Evolutionary conservation across 1,284 basidiomycete genomes (phyloP), one percentile per base, ranked within the genome.

Genomic region (Leccinum pallidistipes): DNA sequence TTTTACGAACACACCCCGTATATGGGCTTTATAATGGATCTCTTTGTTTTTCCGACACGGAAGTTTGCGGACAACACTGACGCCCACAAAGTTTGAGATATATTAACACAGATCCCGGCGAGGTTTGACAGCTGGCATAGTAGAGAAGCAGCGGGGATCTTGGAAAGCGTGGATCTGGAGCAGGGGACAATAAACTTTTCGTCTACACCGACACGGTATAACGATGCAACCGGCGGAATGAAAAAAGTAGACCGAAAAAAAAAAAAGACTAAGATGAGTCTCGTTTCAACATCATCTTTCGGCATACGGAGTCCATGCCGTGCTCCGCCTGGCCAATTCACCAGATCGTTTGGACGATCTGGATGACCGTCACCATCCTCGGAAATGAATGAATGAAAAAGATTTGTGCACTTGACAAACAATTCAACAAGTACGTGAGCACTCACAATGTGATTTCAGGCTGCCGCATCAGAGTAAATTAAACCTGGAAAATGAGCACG

Each of bases 401-500:
- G 43, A 64, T 32, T 14, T 34, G 32, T 27, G 5, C 12, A 27
- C 14, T 24, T 31, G 32, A 31, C 40, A 24, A 45, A 40, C 21
- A 7, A 47, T 43, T n/a, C 9, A 43, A 57, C 45, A 47, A 47
- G 21, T 58, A 55, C 16, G 47, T 27, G 47, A 31, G 12, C 29
- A 53, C 61, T 59, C 56, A 66, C 53, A 56, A 57, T 29, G 0
- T 1, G 7, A 29, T 29, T 29, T 3, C 27, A 29, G 6, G 27
- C 7, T 3, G 27, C 18, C 14, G 8, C 8, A 62, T 73, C 59
- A 62, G 31, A 58, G 3, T 9, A 21, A 47, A 27, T 65, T 60
- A 74, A 34, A 72, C 29, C 53, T 62, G 52, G 54, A 87, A 62
- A 47, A 91, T 77, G 55, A 93, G 79, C 5, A 84, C 81, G 16